Base-by-base conservation (phyloP, 305 asterid genomes). In the Nicotiana rustica region DNA sequence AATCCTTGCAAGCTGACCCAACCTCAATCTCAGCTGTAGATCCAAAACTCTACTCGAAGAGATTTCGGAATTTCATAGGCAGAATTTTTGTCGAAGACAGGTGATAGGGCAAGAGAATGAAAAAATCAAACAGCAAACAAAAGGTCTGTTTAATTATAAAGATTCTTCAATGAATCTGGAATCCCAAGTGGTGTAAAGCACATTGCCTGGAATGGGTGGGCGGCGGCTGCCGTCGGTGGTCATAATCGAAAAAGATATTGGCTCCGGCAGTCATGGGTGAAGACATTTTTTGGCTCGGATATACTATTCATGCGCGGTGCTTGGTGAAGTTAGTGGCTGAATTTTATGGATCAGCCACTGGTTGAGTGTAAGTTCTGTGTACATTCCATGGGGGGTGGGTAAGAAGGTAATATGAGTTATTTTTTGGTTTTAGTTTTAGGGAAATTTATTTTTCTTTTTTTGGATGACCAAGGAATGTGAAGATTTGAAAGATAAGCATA, bases 1-100 rank as follows among this genome's bases (percentile, higher is more conserved):
- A 97, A 82, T 97, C 99, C 25, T 87, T 94, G 31, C 99, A 95
- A 82, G 97, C 87, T 3, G 97, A 97, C 82, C 85, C 99, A 1
- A 66, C 93, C 79, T 95, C 98, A 4, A 97, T 97, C 35, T 97
- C 99, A 66, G 99, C 97, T 12, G 99, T 97, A 2, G 99, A 97
- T 56, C 99, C 99, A 0, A 97, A 95, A 85, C 86, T 89, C 25
- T 97, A 97, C 80, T 93, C 99, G 4, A 93, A 89, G 88, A 91
- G 99, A 82, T 97, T 95, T 61, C 97, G 94, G 4, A 97, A 97
- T 81, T 97, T 95, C 83, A 89, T 93, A 25, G 94, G 99, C 64
- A 91, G 97, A 86, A 90, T 82, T 80, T 97, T 97, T 65, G 67
- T 88, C 0, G 98, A 93, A 86, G 99, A 97, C 79, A 66, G 97